Percentiles rank a stretch among this genome's conserved stretches.
These are phyloP conservation scores for Termitomyces sp. DNA, from an alignment of 768 basidiomycete genomes.

Conservation along the genomic window DNA sequence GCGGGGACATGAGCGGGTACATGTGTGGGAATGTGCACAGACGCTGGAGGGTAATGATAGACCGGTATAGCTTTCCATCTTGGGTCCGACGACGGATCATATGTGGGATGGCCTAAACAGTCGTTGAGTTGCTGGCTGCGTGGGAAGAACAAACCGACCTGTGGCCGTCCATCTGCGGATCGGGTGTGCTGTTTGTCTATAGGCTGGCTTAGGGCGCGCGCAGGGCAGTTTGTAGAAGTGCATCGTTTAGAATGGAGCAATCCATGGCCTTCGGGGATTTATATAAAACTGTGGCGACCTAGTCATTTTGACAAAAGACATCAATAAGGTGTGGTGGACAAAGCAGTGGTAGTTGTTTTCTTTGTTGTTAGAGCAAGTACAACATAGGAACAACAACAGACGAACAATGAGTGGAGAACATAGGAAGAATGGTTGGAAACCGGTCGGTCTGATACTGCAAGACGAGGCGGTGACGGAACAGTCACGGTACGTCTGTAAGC, in stretches of 20 bases:
- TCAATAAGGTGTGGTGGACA: neutral
- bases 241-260: neutral
- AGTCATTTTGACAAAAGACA: neutral
- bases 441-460: neutral
- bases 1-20: neutral
- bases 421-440: neutral
- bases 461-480: conserved; percentile 4
- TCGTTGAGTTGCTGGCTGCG: neutral
- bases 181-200: conserved; percentile 1
- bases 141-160: neutral
- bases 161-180: conserved; percentile 1
- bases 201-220: neutral
- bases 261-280: neutral
- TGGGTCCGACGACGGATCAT: conserved; percentile 2
- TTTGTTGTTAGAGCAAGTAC: neutral
- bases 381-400: neutral
- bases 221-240: conserved; percentile 1
- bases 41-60: neutral
- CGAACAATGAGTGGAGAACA: neutral
- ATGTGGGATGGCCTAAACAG: neutral
- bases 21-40: neutral
- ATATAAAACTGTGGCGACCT: neutral
- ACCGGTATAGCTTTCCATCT: neutral
- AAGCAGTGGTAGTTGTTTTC: neutral
- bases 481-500: neutral